Base-by-base conservation (phyloP, 345 rosid genomes). In the Eucalyptus lansdowneana region DNA sequence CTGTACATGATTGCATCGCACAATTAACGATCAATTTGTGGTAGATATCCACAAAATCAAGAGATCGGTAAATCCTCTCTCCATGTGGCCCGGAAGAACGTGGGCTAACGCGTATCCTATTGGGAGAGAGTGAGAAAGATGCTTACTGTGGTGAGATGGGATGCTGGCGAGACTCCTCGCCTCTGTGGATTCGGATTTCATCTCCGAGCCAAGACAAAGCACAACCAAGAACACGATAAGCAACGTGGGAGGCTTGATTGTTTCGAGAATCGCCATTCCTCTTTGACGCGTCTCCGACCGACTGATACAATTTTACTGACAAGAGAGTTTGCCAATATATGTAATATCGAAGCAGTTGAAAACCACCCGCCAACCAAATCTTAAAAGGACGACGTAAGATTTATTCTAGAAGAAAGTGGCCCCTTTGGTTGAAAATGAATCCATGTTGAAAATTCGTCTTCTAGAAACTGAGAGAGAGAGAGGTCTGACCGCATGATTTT, bases 111-210 rank as follows among this genome's bases (percentile, higher is more conserved):
- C 76, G 11, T 86, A 88, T 9, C 86, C 95, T 93, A 51, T 76
- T 80, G 76, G 83, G 54, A 88, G 17, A 86, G 45, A 85, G 50
- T 7, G 76, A 9, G 40, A 67, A 40, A 29, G 31, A 86, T 49
- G 87, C 92, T 90, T 91, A 92, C 95, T 91, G 62, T 90, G 88
- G 60, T 90, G 88, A 85, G 93, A 58, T 69, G 86, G 80, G 72
- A 87, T 87, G 87, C 34, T 87, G 8, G 91, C 90, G 44, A 92
- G 88, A 34, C 91, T 87, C 81, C 93, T 91, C 58, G 93, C 93
- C 87, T 91, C 93, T 88, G 56, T 69, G 44, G 44, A 69, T 34
- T 31, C 42, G 9, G 80, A 69, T 17, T 69, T 69, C 80, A 69
- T 34, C 80, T 69, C 80, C 44, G 44, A 69, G 80, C 44, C 80